Conservation (phyloP, 208 protist genomes). For the Wallacemonas rigidus region DNA sequence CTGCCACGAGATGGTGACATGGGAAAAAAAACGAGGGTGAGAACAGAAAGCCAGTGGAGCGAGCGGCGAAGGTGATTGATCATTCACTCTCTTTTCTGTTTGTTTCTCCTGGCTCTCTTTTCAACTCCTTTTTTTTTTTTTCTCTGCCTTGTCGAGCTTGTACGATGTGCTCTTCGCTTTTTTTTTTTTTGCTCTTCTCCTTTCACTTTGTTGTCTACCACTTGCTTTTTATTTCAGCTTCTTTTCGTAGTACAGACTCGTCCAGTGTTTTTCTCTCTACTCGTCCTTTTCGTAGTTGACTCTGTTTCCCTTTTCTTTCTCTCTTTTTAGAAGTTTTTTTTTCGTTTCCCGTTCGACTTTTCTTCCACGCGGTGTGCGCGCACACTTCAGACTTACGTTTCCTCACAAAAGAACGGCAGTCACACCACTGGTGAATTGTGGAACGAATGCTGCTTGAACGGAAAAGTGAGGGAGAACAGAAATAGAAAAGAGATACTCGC, state of each 20-base stretch:
- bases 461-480: no score
- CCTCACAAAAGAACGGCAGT: no score
- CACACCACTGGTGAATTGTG: no score
- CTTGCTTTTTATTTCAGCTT: constrained; percentile 8
- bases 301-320: not conserved
- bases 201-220: constrained; percentile 13
- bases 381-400: no score
- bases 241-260: constrained; percentile 14
- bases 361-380: not conserved
- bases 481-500: no score
- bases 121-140: constrained; percentile 16
- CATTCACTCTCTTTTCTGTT: constrained; percentile 20
- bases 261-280: constrained; percentile 23
- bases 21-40: no score
- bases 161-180: constrained; percentile 7
- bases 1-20: no score
- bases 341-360: not conserved
- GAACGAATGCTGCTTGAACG: no score
- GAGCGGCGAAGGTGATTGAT: not conserved
- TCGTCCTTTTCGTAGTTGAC: constrained; percentile 7
- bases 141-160: no score
- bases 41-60: no score
- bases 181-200: constrained; percentile 12
- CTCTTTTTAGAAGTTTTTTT: constrained; percentile 8
- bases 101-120: constrained; percentile 13